phyloP scores from a whole-genome alignment of 768 basidiomycete genomes.

The Gelatoporia subvermispora region DNA sequence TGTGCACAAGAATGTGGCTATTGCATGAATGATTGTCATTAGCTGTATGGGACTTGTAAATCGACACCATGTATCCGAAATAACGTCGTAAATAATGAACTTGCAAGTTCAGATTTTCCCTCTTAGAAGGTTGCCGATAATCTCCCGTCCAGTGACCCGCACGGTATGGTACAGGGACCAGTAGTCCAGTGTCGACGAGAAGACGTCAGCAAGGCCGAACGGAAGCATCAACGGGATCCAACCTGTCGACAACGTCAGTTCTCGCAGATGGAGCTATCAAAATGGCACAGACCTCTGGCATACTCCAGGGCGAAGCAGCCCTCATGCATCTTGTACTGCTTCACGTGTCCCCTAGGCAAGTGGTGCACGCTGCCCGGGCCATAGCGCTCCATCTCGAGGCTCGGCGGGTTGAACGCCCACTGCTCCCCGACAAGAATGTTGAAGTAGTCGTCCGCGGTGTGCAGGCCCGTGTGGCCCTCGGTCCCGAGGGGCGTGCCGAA shows the following conservation, averaged over 20 bases:
- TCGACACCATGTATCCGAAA: too few relatives aligned
- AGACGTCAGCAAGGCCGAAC: conserved; percentile 82
- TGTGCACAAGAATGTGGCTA: too few relatives aligned
- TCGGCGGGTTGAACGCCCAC: conserved; percentile 85
- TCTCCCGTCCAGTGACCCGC: conserved; percentile 78
- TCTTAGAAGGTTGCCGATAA: conserved; percentile 70
- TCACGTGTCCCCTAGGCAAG: conserved; percentile 75
- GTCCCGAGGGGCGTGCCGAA: conserved; percentile 96
- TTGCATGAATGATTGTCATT: too few relatives aligned
- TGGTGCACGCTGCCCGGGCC: conserved; percentile 79
- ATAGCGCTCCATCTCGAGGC: conserved; percentile 83
- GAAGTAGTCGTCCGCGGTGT: conserved; percentile 98
- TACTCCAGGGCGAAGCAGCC: conserved; percentile 96
- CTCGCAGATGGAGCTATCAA: background rate
- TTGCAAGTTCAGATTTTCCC: conserved; percentile 68
- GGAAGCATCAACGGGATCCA: conserved; percentile 98
- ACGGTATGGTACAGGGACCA: conserved; percentile 76
- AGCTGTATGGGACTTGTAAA: too few relatives aligned
- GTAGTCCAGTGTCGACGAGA: conserved; percentile 88
- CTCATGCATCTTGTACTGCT: conserved; percentile 98
- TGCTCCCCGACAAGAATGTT: conserved; percentile 92
- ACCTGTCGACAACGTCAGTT: conserved; percentile 42
- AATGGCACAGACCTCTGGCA: conserved; percentile 63
- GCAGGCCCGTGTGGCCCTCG: conserved; percentile 91
- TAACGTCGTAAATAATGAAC: too few relatives aligned